These are phyloP conservation scores for Batkoa obscura DNA, from an alignment of 371 early-diverging fungal species.

Conservation along the genomic window DNA sequence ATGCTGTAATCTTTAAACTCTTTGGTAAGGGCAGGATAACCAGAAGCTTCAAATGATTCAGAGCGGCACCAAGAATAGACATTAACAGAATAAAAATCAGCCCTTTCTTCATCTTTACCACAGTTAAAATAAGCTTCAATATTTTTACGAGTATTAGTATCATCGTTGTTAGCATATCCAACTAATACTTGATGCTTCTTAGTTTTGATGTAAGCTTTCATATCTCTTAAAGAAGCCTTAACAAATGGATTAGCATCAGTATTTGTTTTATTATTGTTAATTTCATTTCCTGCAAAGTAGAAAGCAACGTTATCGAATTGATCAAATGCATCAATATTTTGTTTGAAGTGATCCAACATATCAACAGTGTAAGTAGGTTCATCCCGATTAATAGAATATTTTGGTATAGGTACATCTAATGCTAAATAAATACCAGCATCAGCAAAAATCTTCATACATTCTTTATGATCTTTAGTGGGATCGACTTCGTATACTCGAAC, in stretches of 20 bases:
- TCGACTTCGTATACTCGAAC: constrained; percentile 62
- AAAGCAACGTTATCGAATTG: constrained; percentile 40
- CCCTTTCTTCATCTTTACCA: constrained; percentile 32
- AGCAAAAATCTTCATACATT: constrained; percentile 49
- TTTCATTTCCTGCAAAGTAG: constrained; percentile 66
- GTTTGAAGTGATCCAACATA: constrained; percentile 31
- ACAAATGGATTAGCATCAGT: constrained; percentile 50
- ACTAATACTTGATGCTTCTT: constrained; percentile 34
- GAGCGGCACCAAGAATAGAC: constrained; percentile 42
- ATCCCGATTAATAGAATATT: constrained; percentile 38
- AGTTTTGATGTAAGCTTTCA: constrained; percentile 31
- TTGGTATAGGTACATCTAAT: constrained; percentile 41
- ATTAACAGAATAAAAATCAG: constrained; percentile 55
- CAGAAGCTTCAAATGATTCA: constrained; percentile 25
- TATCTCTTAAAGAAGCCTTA: constrained; percentile 49
- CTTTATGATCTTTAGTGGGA: constrained; percentile 23
- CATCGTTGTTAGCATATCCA: constrained; percentile 66
- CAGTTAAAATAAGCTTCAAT: constrained; percentile 53
- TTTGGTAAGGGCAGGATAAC: constrained; percentile 30
- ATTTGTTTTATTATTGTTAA: constrained; percentile 43
- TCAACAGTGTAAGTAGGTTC: constrained; percentile 38
- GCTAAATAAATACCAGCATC: constrained; percentile 49
- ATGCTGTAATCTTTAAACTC: constrained; percentile 28
- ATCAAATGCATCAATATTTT: constrained; percentile 40
- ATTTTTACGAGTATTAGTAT: constrained; percentile 36